These are phyloP conservation scores for Rhazya stricta DNA, from an alignment of 257 asterid species.

Conservation along the genomic window DNA sequence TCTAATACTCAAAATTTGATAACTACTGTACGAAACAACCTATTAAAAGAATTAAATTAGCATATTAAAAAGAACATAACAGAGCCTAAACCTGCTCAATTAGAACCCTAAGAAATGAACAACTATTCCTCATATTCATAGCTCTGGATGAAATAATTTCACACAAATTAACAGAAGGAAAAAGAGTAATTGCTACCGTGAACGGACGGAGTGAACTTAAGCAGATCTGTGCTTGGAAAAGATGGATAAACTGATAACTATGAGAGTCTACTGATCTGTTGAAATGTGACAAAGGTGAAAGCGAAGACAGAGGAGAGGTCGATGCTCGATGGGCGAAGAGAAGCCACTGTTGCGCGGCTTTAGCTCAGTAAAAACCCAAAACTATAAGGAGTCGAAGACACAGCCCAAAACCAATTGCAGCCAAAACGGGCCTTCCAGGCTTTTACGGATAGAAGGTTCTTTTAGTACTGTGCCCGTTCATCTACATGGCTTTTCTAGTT, in stretches of 20 bases:
- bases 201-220: background rate
- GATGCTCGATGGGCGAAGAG: background rate
- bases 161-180: background rate
- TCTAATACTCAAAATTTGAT: background rate
- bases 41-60: background rate
- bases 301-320: background rate
- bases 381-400: background rate
- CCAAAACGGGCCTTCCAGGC: background rate
- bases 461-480: no score
- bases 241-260: background rate
- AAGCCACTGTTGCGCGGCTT: no score
- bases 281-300: background rate
- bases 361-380: background rate
- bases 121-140: background rate
- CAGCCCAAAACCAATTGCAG: background rate
- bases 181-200: background rate
- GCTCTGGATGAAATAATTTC: background rate
- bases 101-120: constrained; percentile 1
- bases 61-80: background rate
- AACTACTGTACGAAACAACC: background rate
- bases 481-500: no score
- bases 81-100: background rate
- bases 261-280: background rate
- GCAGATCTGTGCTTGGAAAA: constrained; percentile 6
- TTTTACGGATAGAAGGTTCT: no score